These are phyloP conservation scores for Cercospora zeae-maydis DNA, from an alignment of 2,329 filamentous ascomycete genomes.

Conservation along the genomic window DNA sequence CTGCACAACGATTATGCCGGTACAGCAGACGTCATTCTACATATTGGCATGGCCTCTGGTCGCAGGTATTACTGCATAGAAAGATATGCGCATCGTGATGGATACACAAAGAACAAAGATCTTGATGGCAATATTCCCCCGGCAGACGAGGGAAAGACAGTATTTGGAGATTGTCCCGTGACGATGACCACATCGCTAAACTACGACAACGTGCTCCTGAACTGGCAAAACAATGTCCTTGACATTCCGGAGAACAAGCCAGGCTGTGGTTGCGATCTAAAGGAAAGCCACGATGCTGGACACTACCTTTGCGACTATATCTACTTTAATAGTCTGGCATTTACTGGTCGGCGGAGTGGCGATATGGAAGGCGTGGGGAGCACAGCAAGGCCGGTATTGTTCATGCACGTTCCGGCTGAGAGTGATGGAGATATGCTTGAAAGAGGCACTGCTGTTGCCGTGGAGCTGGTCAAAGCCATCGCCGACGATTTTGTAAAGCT, in stretches of 20 bases:
- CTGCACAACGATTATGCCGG: constrained; percentile 52
- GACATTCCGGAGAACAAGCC: constrained; percentile 29
- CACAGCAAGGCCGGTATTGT: constrained; percentile 37
- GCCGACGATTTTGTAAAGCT: constrained; percentile 32
- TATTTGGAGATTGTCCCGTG: constrained; percentile 32
- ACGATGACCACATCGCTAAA: constrained; percentile 32
- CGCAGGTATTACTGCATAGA: constrained; percentile 68
- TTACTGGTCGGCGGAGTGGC: constrained; percentile 29
- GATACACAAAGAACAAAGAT: constrained; percentile 63
- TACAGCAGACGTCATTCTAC: constrained; percentile 63
- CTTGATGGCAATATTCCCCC: constrained; percentile 54
- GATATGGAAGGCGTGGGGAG: constrained; percentile 21
- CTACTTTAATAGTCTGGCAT: constrained; percentile 42
- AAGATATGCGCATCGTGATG: constrained; percentile 64
- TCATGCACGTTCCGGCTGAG: constrained; percentile 43
- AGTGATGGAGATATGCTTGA: constrained; percentile 35
- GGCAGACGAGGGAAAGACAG: constrained; percentile 23
- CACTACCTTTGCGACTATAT: constrained; percentile 46
- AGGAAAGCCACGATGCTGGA: constrained; percentile 42
- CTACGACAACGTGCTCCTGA: constrained; percentile 32
- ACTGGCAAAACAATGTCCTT: constrained; percentile 30
- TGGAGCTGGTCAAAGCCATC: constrained; percentile 37
- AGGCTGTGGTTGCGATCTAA: constrained; percentile 32
- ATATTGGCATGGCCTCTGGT: constrained; percentile 74
- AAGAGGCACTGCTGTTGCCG: constrained; percentile 33